Percentiles rank a stretch among this genome's conserved stretches.
These are phyloP conservation scores for Cochliopodium minus DNA, from an alignment of 208 protist species.

Conservation along the genomic window DNA sequence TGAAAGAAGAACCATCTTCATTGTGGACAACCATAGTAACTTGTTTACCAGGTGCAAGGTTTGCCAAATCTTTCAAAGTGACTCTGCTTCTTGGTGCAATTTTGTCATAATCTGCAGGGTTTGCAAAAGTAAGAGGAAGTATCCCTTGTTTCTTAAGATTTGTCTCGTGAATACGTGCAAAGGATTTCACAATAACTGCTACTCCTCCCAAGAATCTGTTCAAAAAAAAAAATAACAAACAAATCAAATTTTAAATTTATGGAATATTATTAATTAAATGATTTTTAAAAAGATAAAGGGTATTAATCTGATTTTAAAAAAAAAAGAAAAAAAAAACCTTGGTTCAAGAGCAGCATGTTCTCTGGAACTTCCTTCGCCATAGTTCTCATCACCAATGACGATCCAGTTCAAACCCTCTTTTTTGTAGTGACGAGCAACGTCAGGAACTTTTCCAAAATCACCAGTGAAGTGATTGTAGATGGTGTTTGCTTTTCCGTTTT, in stretches of 20 bases:
- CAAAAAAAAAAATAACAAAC: too few relatives aligned
- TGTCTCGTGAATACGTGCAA: conserved; percentile 65
- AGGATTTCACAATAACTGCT: conserved; percentile 45
- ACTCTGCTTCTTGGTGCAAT: conserved; percentile 24
- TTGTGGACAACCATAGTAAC: conserved; percentile 15
- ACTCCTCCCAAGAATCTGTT: conserved; percentile 38
- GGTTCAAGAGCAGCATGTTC: conserved; percentile 60
- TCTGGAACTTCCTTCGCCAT: conserved; percentile 50
- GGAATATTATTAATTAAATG: too few relatives aligned
- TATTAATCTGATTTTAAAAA: neutral
- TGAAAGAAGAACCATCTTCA: conserved; percentile 19
- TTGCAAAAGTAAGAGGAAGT: conserved; percentile 49
- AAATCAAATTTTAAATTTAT: too few relatives aligned
- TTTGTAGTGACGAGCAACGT: conserved; percentile 36
- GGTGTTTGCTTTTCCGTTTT: conserved; percentile 45
- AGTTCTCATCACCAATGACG: conserved; percentile 63
- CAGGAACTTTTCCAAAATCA: conserved; percentile 26
- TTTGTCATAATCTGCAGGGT: conserved; percentile 47
- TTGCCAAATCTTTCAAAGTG: conserved; percentile 11
- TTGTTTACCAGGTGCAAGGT: neutral
- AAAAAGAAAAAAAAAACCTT: conserved; percentile 18
- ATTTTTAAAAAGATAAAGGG: too few relatives aligned
- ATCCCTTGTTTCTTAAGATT: conserved; percentile 68
- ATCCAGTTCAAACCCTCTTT: conserved; percentile 39
- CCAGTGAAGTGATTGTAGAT: conserved; percentile 43